phyloP scores from a whole-genome alignment of 306 rosid species.

The Pyrus bretschneideri region DNA sequence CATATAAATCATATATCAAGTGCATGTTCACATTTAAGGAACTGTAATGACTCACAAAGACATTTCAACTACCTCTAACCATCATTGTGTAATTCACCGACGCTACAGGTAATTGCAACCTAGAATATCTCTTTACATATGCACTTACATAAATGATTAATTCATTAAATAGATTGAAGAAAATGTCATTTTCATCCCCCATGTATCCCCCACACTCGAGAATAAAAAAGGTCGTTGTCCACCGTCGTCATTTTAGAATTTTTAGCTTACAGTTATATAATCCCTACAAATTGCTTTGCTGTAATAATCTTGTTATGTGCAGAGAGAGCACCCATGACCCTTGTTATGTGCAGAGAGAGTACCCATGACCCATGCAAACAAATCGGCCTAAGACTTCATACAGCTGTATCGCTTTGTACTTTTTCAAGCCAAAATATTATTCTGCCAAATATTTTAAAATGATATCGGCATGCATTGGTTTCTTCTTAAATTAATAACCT shows the following conservation, averaged over 20 bases:
- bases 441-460: background rate
- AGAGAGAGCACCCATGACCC: background rate
- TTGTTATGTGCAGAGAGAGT: slow-evolving; percentile 14
- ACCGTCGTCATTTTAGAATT: slow-evolving; percentile 26
- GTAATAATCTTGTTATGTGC: slow-evolving; percentile 16
- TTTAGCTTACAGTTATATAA: slow-evolving; percentile 8
- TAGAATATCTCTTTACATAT: background rate
- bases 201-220: background rate
- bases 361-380: slow-evolving; percentile 2
- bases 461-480: background rate
- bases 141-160: background rate
- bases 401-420: slow-evolving; percentile 41
- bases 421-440: background rate
- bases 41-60: no score
- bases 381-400: slow-evolving; percentile 20
- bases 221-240: slow-evolving; percentile 31
- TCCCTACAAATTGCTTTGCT: slow-evolving; percentile 19
- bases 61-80: no score
- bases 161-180: background rate
- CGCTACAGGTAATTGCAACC: no score
- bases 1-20: no score
- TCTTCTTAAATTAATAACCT: background rate
- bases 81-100: no score
- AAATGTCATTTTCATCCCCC: slow-evolving; percentile 13
- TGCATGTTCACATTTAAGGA: background rate